phyloP scores from a whole-genome alignment of 352 stramenopile species.

The Blastocystis sp. region DNA sequence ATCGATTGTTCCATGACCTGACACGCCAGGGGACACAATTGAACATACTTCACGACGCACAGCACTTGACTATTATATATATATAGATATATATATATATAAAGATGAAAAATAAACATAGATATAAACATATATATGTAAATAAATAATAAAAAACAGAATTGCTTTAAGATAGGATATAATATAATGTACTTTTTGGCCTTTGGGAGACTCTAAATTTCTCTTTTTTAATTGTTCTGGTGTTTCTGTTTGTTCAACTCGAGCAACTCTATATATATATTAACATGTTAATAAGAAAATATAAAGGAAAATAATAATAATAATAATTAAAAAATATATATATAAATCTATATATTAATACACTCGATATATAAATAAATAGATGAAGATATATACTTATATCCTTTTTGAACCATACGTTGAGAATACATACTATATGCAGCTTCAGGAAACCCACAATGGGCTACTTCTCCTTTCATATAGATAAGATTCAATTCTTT shows the following conservation, averaged over 20 bases:
- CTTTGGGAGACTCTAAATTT: constrained; percentile 54
- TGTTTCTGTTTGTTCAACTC: constrained; percentile 96
- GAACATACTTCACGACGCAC: constrained; percentile 79
- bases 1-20: constrained; percentile 34
- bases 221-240: constrained; percentile 78
- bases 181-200: constrained; percentile 35
- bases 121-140: too few relatives aligned
- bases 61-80: constrained; percentile 54
- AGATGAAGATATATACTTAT: too few relatives aligned
- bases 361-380: too few relatives aligned
- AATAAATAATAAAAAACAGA: too few relatives aligned
- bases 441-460: constrained; percentile 90
- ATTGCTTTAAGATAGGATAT: too few relatives aligned
- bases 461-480: constrained; percentile 82
- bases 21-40: constrained; percentile 65
- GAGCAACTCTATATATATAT: constrained; percentile 78
- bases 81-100: background rate
- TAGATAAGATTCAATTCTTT: constrained; percentile 81
- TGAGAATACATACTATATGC: constrained; percentile 83
- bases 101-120: too few relatives aligned
- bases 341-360: too few relatives aligned
- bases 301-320: too few relatives aligned
- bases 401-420: constrained; percentile 75
- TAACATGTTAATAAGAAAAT: too few relatives aligned
- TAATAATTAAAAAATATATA: too few relatives aligned